Base-by-base conservation (phyloP, 116 monocot genomes). In the Phalaenopsis hybrid region DNA sequence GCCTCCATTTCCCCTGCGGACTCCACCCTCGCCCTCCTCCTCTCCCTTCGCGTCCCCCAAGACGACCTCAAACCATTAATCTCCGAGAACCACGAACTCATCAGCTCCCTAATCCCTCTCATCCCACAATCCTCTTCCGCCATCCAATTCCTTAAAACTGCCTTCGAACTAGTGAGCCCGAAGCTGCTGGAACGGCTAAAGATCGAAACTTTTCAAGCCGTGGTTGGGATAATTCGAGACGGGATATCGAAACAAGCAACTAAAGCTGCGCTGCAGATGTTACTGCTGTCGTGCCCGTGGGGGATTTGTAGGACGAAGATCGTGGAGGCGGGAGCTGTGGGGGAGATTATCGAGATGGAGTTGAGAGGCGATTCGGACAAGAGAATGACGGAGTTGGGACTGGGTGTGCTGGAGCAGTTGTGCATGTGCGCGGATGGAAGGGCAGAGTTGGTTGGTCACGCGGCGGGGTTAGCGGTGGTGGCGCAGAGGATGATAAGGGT, bases 331-430 rank as follows among this genome's bases (percentile, higher is more conserved):
- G 88, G 92, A 1, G 87, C 85, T 0, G 94, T 94, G 44, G 41
- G 45, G 17, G 85, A 84, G 6, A 37, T 94, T n/a, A 63, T 94
- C 58, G 94, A 92, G 9, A 81, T 91, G 23, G 87, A 86, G 16
- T 75, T 76, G 65, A n/a, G 44, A 16, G 55, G 55, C 17, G 16
- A 16, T 0, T 4, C 55, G 1, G 90, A 88, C 58, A 88, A 67
- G 78, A 82, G 52, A 59, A 46, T 2, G 4, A 77, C 70, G 52
- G 92, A 91, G 86, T 74, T 88, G 89, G 46, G 79, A 20, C 82
- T 94, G 67, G 78, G 81, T 7, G 88, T 87, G 67, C 82, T 94
- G 7, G 85, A 91, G 2, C 77, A 84, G 48, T 83, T 94, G 50
- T 87, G 92, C 68, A 49, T 85, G 74, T 91, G 51, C 12, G 51